Percentiles rank a stretch among this genome's conserved stretches.
Conservation (phyloP, 2,329 filamentous ascomycete genomes). For the Microascus cirrosus region DNA sequence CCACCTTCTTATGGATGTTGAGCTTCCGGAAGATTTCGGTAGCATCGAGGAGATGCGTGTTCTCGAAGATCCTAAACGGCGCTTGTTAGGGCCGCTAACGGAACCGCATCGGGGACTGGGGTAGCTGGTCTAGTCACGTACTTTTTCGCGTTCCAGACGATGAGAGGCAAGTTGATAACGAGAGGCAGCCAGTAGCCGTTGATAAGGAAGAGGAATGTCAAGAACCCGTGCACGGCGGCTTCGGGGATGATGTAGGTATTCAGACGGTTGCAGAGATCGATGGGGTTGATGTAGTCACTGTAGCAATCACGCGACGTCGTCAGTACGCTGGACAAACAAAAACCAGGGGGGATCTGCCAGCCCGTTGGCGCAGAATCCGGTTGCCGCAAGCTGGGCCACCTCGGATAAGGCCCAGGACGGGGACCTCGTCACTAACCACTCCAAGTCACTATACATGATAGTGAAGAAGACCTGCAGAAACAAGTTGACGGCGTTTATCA, state of each 20-base stretch:
- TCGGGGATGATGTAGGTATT: slow-evolving; percentile 99
- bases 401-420: background rate
- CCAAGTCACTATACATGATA: slow-evolving; percentile 99
- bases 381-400: background rate
- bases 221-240: slow-evolving; percentile 90
- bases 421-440: slow-evolving; percentile 62
- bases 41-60: slow-evolving; percentile 91
- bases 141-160: slow-evolving; percentile 97
- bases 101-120: background rate
- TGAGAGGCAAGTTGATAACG: slow-evolving; percentile 79
- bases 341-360: background rate
- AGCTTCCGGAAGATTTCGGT: slow-evolving; percentile 99
- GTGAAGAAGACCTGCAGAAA: slow-evolving; percentile 99
- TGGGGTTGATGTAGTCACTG: slow-evolving; percentile 99
- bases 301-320: slow-evolving; percentile 2
- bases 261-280: slow-evolving; percentile 98
- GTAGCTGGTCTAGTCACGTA: slow-evolving; percentile 35
- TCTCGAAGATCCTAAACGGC: slow-evolving; percentile 74
- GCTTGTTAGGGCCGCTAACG: slow-evolving; percentile 3
- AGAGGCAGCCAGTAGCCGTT: slow-evolving; percentile 98
- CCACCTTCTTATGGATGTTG: slow-evolving; percentile 96
- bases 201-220: slow-evolving; percentile 92
- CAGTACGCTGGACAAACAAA: background rate
- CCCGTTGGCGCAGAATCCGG: background rate
- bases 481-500: slow-evolving; percentile 99